Evolutionary conservation across 129 eudicot genomes (phyloP), one percentile per base, ranked within the genome.

Genomic region (Artemisia argyi): DNA sequence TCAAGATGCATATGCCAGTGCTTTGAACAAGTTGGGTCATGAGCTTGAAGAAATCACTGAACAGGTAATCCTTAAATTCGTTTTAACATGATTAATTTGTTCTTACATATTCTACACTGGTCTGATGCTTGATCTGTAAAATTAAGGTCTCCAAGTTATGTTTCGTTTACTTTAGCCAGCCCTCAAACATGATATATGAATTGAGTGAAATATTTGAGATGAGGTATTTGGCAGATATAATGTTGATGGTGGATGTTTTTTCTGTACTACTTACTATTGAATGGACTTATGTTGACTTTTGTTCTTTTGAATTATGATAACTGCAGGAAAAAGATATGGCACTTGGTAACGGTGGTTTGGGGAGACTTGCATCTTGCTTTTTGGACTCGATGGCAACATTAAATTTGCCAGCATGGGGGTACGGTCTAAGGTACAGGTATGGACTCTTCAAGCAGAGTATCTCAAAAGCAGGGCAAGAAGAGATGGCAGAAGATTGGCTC

Each of bases 331-430:
- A 88, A 82, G 99, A 95, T 86, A 96, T 96, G 73, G 99, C 99
- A 57, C 97, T 95, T 44, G 99, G 99, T 66, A 95, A 95, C 76
- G 97, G 97, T 77, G 97, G 97, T 70, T 82, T 92, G 26, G 96
- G 96, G 53, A 87, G 99, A 72, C 99, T 95, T 75, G 99, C 99
- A 19, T 95, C 99, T 53, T 95, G 99, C 83, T 95, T 95, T 81
- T 76, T 95, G 65, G 99, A 95, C 82, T 95, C 99, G 6, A 95
- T 95, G 99, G 96, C 97, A 54, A 95, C 99, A 15, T 82, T 95
- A 80, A 95, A 86, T 81, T 77, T 90, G 78, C 99, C 99, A 22
- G 99, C 99, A 70, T 95, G 99, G 99, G 99, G 99, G 2, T 95
- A 95, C 59, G 99, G 99, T 73, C 73, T 95, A 83, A 86, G 97